These are phyloP conservation scores for Hydnum rufescens DNA, from an alignment of 768 basidiomycete species.

Conservation along the genomic window DNA sequence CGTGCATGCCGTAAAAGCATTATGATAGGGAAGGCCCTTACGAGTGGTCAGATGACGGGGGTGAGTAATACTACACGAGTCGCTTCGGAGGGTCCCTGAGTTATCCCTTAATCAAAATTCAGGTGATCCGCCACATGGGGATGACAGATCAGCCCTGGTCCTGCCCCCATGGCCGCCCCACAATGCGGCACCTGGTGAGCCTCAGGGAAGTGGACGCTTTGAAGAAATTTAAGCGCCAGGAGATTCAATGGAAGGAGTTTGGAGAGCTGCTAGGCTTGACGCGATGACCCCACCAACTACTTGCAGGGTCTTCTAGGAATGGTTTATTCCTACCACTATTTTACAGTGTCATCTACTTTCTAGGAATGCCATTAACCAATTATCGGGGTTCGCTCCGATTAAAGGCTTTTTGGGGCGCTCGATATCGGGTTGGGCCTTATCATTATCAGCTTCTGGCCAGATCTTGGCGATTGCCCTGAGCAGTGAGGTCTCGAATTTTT, in stretches of 20 bases:
- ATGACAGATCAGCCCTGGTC: slow-evolving; percentile 76
- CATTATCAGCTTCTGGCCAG: too few species aligned
- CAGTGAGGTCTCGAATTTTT: slow-evolving; percentile 25
- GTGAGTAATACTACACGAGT: slow-evolving; percentile 12
- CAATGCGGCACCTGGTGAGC: slow-evolving; percentile 16
- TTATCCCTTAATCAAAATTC: slow-evolving; percentile 3
- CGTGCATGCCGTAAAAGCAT: slow-evolving; percentile 90
- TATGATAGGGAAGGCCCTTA: slow-evolving; percentile 84
- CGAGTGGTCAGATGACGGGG: slow-evolving; percentile 47
- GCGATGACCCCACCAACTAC: too few species aligned
- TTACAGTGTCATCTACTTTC: too few species aligned
- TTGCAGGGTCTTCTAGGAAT: neutral
- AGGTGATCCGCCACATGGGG: slow-evolving; percentile 69
- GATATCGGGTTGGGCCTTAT: too few species aligned
- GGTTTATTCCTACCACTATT: neutral
- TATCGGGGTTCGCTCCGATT: too few species aligned
- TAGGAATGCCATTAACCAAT: too few species aligned
- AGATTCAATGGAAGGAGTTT: neutral
- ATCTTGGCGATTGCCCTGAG: neutral
- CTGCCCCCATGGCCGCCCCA: slow-evolving; percentile 72
- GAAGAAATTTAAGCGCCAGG: neutral
- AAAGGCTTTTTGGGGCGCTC: too few species aligned
- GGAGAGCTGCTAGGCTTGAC: neutral
- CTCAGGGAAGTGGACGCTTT: neutral
- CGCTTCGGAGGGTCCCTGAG: neutral